Evolutionary conservation across 768 basidiomycete genomes (phyloP), one percentile per base, ranked within the genome.

Genomic region (Boletus huronensis): DNA sequence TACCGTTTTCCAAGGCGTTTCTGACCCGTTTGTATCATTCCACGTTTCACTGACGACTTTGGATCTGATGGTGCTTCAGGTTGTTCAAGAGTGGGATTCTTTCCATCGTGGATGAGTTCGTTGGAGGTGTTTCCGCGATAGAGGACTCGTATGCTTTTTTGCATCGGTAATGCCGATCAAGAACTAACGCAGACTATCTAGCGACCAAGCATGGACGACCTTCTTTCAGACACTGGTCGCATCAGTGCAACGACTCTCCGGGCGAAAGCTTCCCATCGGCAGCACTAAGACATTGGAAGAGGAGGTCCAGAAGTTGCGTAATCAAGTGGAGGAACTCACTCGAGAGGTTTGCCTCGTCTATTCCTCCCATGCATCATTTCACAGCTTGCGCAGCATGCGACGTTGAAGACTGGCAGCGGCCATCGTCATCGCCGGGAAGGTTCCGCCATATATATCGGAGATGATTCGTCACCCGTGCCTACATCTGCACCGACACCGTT

Each of bases 211-310:
- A 52, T 91, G 88, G 90, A 71, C 75, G 21, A 55, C 71, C 2
- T 83, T 88, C 63, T 69, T 90, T 59, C 82, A 82, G 51, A 74
- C 73, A 3, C 86, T 90, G 64, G 68, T 82, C 3, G 63, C 71
- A 2, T 84, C 85, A 1, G 80, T 90, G 6, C 78, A 85, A 64
- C 77, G 80, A 56, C 79, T 91, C 50, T 88, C 86, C 7, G 84
- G 87, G 0, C 78, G 82, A 64, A 77, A 78, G 47, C 69, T 88
- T 19, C 77, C 84, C n/a, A 76, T 85, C 3, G 78, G 74, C 45
- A 66, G 75, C 16, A 71, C 71, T 0, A 72, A 74, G 2, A 72
- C 74, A 19, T 61, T 80, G 0, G 76, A 84, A 35, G 77, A 84
- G 38, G 87, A 91, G 65, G 68, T 87, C 3, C 83, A 84, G 56